A percentile compares a stretch with the other conserved stretches of the same genome.
Conservation (phyloP, 192 early-diverging fungal species). For the Coemansia sp. region DNA sequence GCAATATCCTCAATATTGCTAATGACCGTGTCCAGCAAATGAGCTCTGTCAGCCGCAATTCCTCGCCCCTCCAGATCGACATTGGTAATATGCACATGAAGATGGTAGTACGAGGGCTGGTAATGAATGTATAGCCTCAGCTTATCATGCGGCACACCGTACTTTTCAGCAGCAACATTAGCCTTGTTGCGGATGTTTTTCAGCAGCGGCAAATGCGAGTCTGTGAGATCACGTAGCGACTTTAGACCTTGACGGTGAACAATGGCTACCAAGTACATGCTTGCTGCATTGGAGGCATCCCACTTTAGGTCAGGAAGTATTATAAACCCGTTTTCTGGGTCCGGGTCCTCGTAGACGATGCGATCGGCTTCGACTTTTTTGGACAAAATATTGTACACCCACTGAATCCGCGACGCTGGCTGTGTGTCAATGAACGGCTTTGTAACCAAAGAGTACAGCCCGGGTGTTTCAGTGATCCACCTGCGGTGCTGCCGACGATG, state of each 20-base stretch:
- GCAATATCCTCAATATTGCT: conserved; percentile 65
- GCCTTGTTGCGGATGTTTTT: conserved; percentile 62
- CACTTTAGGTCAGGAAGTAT: conserved; percentile 81
- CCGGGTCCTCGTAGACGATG: conserved; percentile 62
- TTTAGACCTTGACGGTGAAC: conserved; percentile 57
- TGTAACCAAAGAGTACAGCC: conserved; percentile 57
- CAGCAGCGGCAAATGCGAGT: conserved; percentile 62
- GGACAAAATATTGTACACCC: conserved; percentile 77
- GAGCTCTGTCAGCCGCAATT: conserved; percentile 64
- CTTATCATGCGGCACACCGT: conserved; percentile 57
- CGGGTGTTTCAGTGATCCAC: conserved; percentile 66
- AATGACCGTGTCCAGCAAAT: conserved; percentile 68
- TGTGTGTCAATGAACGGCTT: conserved; percentile 64
- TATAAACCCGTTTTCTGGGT: conserved; percentile 67
- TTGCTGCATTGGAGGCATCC: conserved; percentile 62
- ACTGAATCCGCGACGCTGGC: conserved; percentile 62
- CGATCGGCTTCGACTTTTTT: conserved; percentile 65
- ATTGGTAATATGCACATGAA: conserved; percentile 78
- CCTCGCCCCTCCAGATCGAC: conserved; percentile 59
- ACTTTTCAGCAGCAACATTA: conserved; percentile 43
- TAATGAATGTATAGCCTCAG: conserved; percentile 76
- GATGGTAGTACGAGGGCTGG: conserved; percentile 81
- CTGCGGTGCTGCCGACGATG: conserved; percentile 63
- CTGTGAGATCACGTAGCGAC: conserved; percentile 65
- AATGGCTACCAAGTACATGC: conserved; percentile 68